Conservation (phyloP, 2,329 filamentous ascomycete genomes). For the Zalaria sp. region DNA sequence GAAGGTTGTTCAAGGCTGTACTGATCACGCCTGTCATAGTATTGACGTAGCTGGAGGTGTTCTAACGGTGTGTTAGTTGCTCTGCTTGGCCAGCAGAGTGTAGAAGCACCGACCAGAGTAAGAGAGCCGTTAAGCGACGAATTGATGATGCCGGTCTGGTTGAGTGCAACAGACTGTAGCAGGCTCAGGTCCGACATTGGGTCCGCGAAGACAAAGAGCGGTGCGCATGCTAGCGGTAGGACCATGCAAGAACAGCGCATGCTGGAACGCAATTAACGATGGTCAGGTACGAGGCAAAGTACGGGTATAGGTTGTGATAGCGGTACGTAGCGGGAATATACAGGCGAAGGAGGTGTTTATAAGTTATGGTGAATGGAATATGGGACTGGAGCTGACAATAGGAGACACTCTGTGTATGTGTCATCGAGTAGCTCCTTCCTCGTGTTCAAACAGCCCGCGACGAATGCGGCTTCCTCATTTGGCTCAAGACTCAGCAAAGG, state of each 20-base stretch:
- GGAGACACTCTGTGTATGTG: no score
- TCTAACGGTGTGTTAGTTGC: neutral
- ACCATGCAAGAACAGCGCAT: neutral
- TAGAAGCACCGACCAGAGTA: conserved; percentile 1
- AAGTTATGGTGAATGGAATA: no score
- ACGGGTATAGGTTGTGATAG: no score
- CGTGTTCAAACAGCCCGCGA: no score
- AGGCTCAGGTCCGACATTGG: conserved; percentile 1
- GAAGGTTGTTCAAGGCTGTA: neutral
- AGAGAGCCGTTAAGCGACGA: conserved; percentile 3
- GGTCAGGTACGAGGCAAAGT: no score
- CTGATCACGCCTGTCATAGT: neutral
- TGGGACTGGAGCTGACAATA: no score
- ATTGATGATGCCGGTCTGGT: neutral
- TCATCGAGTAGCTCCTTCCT: no score
- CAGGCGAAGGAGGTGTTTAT: no score
- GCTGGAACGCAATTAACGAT: no score
- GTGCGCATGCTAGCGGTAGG: neutral
- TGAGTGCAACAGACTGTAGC: conserved; percentile 1
- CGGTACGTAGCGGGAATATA: no score
- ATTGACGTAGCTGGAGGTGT: conserved; percentile 1
- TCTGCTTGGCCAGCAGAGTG: neutral
- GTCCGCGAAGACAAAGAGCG: conserved; percentile 1
- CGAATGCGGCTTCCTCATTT: no score
- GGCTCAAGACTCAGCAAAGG: no score